Evolutionary conservation across 768 basidiomycete species (phyloP).

Genomic region (Rubroboletus pulcherrimus): DNA sequence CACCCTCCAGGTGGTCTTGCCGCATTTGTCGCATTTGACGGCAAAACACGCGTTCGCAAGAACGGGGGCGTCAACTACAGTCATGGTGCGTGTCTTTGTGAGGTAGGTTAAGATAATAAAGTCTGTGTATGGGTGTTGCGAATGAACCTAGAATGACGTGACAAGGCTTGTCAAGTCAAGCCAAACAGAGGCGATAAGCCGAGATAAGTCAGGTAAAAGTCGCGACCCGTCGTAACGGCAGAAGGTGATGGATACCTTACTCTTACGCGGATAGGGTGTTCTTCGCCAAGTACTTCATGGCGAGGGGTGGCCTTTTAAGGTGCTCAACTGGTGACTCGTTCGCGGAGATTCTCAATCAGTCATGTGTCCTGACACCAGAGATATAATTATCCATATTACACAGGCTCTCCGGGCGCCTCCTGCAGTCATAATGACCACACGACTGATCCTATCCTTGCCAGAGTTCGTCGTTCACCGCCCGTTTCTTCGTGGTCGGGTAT

Average conservation of each 20-base stretch:
- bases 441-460: neutral
- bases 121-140: constrained; percentile 16
- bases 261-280: neutral
- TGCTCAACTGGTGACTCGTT: neutral
- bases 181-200: neutral
- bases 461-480: too few species aligned
- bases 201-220: neutral
- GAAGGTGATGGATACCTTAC: constrained; percentile 10
- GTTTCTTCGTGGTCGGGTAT: neutral
- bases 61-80: constrained; percentile 18
- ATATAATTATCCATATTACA: neutral
- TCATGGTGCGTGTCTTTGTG: constrained; percentile 24
- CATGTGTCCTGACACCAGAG: neutral
- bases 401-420: neutral
- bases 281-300: neutral
- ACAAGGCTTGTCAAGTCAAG: constrained; percentile 9
- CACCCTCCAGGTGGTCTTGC: constrained; percentile 72
- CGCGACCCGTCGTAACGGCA: constrained; percentile 6
- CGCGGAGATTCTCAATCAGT: neutral
- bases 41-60: constrained; percentile 53
- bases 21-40: constrained; percentile 58
- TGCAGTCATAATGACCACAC: neutral
- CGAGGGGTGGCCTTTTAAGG: neutral
- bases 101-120: constrained; percentile 35
- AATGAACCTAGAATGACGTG: constrained; percentile 21